Base-by-base conservation (phyloP, 2,329 filamentous ascomycete species). In the Onygenales sp. region DNA sequence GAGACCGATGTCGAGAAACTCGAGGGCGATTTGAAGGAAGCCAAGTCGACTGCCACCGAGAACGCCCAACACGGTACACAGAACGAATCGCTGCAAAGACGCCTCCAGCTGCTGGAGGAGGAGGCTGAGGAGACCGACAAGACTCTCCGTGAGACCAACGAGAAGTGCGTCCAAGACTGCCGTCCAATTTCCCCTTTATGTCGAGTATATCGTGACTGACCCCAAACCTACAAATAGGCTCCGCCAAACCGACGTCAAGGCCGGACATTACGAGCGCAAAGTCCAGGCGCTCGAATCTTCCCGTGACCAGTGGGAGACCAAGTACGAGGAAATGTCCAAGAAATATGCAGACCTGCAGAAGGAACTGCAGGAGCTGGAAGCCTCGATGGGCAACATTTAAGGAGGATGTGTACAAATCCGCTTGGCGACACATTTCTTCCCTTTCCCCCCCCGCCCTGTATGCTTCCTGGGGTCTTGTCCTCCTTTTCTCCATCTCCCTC, bases 211-310 rank as follows among this genome's bases (percentile, higher is more conserved):
- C 9, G 34, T 49, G 33, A 59, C 58, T 59, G 51, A 59, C 58
- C 39, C 47, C 50, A 39, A 49, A 44, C 11, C 6, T 50, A 17
- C 17, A 17, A 54, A 60, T 64, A 98, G 93, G 78, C 88, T 97
- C 69, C 91, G 93, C 73, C 91, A 95, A 79, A 96, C 93, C 77
- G 93, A 98, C 72, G 90, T 97, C 77, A 97, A 97, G 82, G 91
- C 92, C 67, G 93, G 92, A 66, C 92, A 98, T 79, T 97, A 92
- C 76, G 93, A 98, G 80, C 93, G 93, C 77, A 97, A 97, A 81
- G 93, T 97, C 64, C 89, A 96, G 75, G 92, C 93, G 66, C 85
- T 96, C 68, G 93, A 98, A 78, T 79, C 83, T 68, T 83, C 91
- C 71, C 87, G 88, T 66, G 90, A 96, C 74, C 84, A 91, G 74